Base-by-base conservation (phyloP, 306 rosid species). In the Echinosophora koreensis region DNA sequence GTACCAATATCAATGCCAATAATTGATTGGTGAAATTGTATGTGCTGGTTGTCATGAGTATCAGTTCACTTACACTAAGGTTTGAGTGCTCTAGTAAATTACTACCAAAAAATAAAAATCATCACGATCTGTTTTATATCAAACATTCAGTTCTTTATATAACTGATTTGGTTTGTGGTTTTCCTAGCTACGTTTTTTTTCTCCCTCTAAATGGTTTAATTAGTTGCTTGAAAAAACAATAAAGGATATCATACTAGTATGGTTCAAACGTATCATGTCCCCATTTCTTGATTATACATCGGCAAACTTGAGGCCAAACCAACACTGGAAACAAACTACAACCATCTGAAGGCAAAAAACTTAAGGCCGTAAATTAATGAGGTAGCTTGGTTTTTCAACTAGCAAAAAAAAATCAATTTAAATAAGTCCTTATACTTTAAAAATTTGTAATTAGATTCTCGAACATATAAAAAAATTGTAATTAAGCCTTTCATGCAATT, bases 1-100 rank as follows among this genome's bases (percentile, higher is more conserved):
- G 81, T 74, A 74, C 87, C 57, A 69, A 56, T 60, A 69, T 69
- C 81, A 13, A 74, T 79, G 81, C 68, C 78, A 80, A 83, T 83
- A 15, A 74, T 83, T 83, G 84, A 75, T 52, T 5, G 42, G 49
- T 3, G 11, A 78, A 60, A 66, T 41, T 11, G 46, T 41, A 16
- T 58, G 79, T 64, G 66, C 32, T 30, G 32, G 32, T 30, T 30
- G 32, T 66, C 79, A 71, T 57, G 41, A 71, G 76, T 70, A 37
- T 47, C 44, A 69, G 9, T 47, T 70, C 68, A 64, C 69, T 74
- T 1, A 32, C 3, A 15, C 52, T 71, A 5, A 27, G 50, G 37
- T 30, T 13, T 55, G 66, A 39, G 65, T 41, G 59, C 47, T 47
- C 66, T 79, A 50, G 10, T 17, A 79, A 50, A 37, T 51, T 34